Evolutionary conservation across 352 stramenopile genomes (phyloP).

Genomic region (Phytophthora syringae): DNA sequence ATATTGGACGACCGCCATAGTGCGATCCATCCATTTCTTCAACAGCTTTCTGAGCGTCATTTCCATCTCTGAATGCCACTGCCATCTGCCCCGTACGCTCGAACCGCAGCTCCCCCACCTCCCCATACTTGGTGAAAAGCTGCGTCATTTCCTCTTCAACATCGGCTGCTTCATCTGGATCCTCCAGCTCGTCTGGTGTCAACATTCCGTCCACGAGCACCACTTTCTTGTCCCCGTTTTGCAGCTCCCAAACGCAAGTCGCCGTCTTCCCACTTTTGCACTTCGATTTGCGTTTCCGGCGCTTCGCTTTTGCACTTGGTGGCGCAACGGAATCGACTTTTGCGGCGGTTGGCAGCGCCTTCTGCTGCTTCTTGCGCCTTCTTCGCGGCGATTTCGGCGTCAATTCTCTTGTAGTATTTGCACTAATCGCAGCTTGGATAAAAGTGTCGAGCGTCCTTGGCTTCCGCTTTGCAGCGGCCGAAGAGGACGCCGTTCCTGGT

Average conservation of each 20-base stretch:
- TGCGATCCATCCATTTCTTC: conserved; percentile 26
- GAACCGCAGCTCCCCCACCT: conserved; percentile 21
- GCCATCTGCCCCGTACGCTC: conserved; percentile 19
- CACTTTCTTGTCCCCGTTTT: neutral
- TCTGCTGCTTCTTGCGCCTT: conserved; percentile 22
- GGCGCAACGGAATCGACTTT: conserved; percentile 1
- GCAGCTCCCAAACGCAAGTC: conserved; percentile 22
- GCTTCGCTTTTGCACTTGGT: conserved; percentile 13
- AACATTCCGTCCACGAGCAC: conserved; percentile 29
- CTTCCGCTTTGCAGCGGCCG: neutral
- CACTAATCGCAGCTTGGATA: conserved; percentile 32
- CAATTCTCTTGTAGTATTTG: neutral
- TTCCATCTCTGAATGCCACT: conserved; percentile 22
- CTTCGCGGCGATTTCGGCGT: conserved; percentile 7
- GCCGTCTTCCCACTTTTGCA: conserved; percentile 37
- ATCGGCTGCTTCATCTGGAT: conserved; percentile 52
- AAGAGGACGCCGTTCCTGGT: neutral
- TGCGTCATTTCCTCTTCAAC: conserved; percentile 36
- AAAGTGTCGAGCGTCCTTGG: conserved; percentile 14
- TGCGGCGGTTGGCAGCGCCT: neutral
- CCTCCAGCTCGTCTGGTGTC: conserved; percentile 39
- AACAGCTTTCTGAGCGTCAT: conserved; percentile 21
- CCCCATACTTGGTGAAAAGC: conserved; percentile 28
- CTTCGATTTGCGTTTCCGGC: conserved; percentile 42
- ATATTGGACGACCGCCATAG: conserved; percentile 47